Base-by-base conservation (phyloP, 108 stramenopile species). In the Skeletonema grethae region DNA sequence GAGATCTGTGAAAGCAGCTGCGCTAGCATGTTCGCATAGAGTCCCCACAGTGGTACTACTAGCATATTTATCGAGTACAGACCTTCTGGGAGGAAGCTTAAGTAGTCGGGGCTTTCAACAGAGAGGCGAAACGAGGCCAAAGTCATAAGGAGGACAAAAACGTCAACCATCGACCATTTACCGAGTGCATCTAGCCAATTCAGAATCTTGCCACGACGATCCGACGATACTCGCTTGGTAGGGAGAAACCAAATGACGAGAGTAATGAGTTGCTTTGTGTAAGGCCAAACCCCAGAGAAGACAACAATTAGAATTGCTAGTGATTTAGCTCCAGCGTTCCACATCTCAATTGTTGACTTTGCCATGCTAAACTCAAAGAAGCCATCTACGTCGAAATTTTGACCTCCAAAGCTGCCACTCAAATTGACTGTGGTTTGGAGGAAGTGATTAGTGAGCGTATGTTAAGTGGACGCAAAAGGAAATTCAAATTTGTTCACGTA, bases 231-330 rank as follows among this genome's bases (percentile, higher is more conserved):
- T 22, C 64, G 38, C n/a, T 57, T 67, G 5, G 90, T 75, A 22
- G 90, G 86, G 13, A 78, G 41, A 56, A 94, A 90, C 93, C 93
- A 94, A 28, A 90, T 41, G 20, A 77, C 66, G 3, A 94, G 61
- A 58, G 85, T 86, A 12, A 85, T 62, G 13, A 90, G 35, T 57
- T 82, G 88, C 48, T 94, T 94, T 12, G 88, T 84, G 77, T 94
- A 94, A 22, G 93, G 93, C 93, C 93, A 94, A 16, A 90, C 80
- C 9, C 93, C 89, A 48, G 84, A 80, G 70, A 94, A 90, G 9
- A 94, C 71, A 1, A 89, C 63, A 13, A 94, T 88, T 29, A 94
- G 48, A 22, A 90, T 78, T 0, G 90, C 90, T 25, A 94, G 66
- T 8, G 69, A 78, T 29, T 83, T 76, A 12, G 88, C 90, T 7